These are phyloP conservation scores for Phytophthora capsici DNA, from an alignment of 352 stramenopile genomes.

Conservation along the genomic window DNA sequence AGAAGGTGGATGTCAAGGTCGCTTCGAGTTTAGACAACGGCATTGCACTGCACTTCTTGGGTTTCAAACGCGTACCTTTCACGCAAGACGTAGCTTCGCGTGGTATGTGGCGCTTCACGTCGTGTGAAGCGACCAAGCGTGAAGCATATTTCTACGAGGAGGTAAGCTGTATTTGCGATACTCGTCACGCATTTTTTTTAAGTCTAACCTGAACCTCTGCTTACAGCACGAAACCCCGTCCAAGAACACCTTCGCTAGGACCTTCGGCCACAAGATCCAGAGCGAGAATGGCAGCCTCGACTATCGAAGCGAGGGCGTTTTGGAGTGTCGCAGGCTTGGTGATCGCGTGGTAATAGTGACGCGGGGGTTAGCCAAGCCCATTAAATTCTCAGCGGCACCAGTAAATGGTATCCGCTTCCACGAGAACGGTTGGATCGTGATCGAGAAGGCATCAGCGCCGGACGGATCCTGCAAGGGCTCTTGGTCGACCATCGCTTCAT, in stretches of 20 bases:
- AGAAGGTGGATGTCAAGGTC: slow-evolving; percentile 34
- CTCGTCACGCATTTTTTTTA: background rate
- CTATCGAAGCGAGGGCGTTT: slow-evolving; percentile 48
- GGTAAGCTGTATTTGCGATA: slow-evolving; percentile 10
- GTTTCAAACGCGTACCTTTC: slow-evolving; percentile 45
- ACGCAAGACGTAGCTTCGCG: slow-evolving; percentile 26
- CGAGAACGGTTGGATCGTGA: slow-evolving; percentile 52
- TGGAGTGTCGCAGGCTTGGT: slow-evolving; percentile 38
- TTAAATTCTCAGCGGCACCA: slow-evolving; percentile 46
- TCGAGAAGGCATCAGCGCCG: slow-evolving; percentile 29
- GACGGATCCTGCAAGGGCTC: slow-evolving; percentile 20
- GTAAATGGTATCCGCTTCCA: slow-evolving; percentile 52
- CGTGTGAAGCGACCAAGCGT: slow-evolving; percentile 29
- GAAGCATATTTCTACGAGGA: slow-evolving; percentile 45
- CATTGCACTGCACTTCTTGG: slow-evolving; percentile 37
- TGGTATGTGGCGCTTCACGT: slow-evolving; percentile 53
- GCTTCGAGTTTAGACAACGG: slow-evolving; percentile 31
- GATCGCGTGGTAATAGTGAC: slow-evolving; percentile 59
- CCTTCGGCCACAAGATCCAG: slow-evolving; percentile 47
- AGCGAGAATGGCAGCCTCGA: slow-evolving; percentile 35
- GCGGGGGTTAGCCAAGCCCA: slow-evolving; percentile 44
- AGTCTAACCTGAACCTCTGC: background rate
- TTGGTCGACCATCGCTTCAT: slow-evolving; percentile 32
- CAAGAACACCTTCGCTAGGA: slow-evolving; percentile 25
- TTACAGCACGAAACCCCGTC: slow-evolving; percentile 28